Evolutionary conservation across 2,329 filamentous ascomycete genomes (phyloP).

Genomic region (Chrysoporthe deuterocubensis): DNA sequence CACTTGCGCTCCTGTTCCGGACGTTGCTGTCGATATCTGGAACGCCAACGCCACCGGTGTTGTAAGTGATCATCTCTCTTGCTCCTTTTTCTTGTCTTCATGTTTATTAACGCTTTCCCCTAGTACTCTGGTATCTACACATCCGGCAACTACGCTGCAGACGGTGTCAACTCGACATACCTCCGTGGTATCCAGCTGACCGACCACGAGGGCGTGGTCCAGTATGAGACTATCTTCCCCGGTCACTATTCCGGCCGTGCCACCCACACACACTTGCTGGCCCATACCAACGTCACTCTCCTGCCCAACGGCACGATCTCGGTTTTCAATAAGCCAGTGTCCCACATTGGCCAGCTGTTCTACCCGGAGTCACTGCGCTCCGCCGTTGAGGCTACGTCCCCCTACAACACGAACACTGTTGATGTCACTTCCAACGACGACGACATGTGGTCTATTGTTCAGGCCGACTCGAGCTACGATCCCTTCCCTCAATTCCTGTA

Average conservation of each 20-base stretch:
- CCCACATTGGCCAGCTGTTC: constrained; percentile 41
- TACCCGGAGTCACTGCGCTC: constrained; percentile 37
- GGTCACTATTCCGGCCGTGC: constrained; percentile 28
- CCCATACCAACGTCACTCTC: constrained; percentile 36
- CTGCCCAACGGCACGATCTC: constrained; percentile 38
- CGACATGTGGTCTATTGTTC: constrained; percentile 39
- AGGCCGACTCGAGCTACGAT: constrained; percentile 40
- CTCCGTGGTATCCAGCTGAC: constrained; percentile 28
- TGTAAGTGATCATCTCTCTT: background rate
- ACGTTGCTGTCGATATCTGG: constrained; percentile 50
- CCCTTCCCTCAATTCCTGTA: constrained; percentile 57
- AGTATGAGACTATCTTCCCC: constrained; percentile 29
- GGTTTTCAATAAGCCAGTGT: constrained; percentile 33
- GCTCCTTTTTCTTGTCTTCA: constrained; percentile 34
- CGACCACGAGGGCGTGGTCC: constrained; percentile 26
- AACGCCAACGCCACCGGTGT: constrained; percentile 47
- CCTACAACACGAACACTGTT: constrained; percentile 38
- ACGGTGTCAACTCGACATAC: constrained; percentile 26
- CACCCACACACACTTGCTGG: constrained; percentile 31
- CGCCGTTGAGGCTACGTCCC: constrained; percentile 37
- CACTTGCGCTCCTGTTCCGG: constrained; percentile 49
- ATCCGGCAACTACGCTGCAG: constrained; percentile 32
- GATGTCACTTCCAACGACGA: constrained; percentile 38
- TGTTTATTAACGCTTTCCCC: constrained; percentile 25
- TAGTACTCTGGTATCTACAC: constrained; percentile 41